Evolutionary conservation across 306 rosid species (phyloP).

Genomic region (Medicago truncatula): DNA sequence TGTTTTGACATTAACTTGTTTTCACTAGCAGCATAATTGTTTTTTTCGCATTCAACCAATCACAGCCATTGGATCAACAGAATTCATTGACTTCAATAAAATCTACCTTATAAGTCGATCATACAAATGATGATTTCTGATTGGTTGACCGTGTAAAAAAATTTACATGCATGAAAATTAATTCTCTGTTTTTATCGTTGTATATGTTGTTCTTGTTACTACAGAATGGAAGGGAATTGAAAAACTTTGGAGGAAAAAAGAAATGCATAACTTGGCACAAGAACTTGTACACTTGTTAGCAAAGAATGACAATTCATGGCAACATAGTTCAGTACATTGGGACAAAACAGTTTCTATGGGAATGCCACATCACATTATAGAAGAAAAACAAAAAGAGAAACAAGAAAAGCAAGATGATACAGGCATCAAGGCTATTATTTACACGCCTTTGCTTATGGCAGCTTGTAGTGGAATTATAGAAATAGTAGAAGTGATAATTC

Average conservation of each 20-base stretch:
- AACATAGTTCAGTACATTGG: not conserved
- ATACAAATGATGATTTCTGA: too few relatives aligned
- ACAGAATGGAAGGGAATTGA: constrained; percentile 48
- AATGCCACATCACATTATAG: not conserved
- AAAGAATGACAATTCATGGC: constrained; percentile 45
- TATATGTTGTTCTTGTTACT: constrained; percentile 6
- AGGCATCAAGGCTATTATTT: not conserved
- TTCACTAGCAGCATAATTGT: too few relatives aligned
- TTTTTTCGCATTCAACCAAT: too few relatives aligned
- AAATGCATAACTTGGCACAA: constrained; percentile 41
- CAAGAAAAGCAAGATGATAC: not conserved
- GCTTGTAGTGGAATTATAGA: constrained; percentile 51
- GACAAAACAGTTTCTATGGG: constrained; percentile 43
- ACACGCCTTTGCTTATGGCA: constrained; percentile 58
- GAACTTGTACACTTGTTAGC: constrained; percentile 44
- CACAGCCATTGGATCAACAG: too few relatives aligned
- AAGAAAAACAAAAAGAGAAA: constrained; percentile 11
- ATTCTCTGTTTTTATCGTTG: not conserved
- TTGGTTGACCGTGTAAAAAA: too few relatives aligned
- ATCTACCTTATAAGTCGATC: too few relatives aligned
- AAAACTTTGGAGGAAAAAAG: constrained; percentile 46
- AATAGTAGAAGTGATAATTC: constrained; percentile 50
- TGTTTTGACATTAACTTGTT: not conserved
- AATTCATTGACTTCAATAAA: too few relatives aligned
- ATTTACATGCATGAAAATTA: too few relatives aligned